Evolutionary conservation across 116 monocot species (phyloP), one percentile per base, ranked within the genome.

Genomic region (Iris pallida): DNA sequence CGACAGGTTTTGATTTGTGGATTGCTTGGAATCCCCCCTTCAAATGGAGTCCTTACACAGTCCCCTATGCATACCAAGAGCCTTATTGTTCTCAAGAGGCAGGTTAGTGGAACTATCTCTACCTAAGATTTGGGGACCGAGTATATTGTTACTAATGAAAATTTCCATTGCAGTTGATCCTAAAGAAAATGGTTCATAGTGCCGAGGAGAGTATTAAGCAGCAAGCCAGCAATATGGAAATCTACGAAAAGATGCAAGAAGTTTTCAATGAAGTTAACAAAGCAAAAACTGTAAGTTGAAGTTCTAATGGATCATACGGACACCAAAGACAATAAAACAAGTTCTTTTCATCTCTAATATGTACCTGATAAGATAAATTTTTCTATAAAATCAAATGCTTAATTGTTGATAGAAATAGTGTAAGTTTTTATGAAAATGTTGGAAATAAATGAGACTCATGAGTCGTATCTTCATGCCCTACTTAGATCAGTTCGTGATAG

Each of bases 51-150:
- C 30, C 82, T 97, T 20, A 92, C 92, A 45, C 97, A 97, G 68
- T 97, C 97, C 4, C 92, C 97, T 3, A 97, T 97, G 97, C 97
- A 97, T 73, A 97, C 97, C 3, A 97, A 85, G 69, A 92, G 97
- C 44, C 85, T 97, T 18, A 87, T 92, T 44, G 85, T 87, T 71
- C 97, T 97, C 5, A 92, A 90, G 76, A 83, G 76, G 55, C 97
- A 87, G 95, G 95, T 95, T 8, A 42, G 68, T 68, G 13, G 6
- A 14, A 61, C 5, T 53, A 61, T 56, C 20, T 51, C 10, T 18
- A 45, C 3, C 8, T 19, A n/a, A 45, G 5, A 47, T 13, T 13
- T 6, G 8, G 10, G 5, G 14, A 16, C 16, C 9, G n/a, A 2
- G 45, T 20, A 12, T 16, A 42, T 44, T 46, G 14, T 20, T 55